Evolutionary conservation across 768 basidiomycete genomes (phyloP), one percentile per base, ranked within the genome.

Genomic region (Leucosporidium yakuticum): DNA sequence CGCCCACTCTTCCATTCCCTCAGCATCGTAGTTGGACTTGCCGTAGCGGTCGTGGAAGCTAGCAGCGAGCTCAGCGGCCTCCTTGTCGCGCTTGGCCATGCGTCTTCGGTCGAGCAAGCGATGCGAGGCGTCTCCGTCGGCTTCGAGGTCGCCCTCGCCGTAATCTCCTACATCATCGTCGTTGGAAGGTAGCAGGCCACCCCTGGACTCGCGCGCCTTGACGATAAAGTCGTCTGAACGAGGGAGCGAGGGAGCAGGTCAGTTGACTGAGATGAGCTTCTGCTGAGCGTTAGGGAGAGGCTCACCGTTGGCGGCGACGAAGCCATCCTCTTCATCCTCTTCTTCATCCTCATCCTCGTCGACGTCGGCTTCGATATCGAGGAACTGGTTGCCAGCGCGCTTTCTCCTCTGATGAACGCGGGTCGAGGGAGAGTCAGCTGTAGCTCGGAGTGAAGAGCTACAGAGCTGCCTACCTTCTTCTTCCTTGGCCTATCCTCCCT

Each of bases 271-370:
- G 39, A 44, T 44, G 39, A 15, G 39, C 39, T 44, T 8, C 6
- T 15, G 1, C 15, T 5, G 19, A 7, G 54, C 1, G 23, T 17
- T 78, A 77, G 15, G 65, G 2, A 14, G 63, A 21, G 1, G 48
- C 47, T n/a, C 4, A 31, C 53, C 75, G 75, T 70, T 62, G 75
- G 79, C 77, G 60, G 77, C 80, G 27, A 76, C 78, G 67, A 76
- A 77, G 57, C 80, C 79, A 49, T 81, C 80, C 44, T 78, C 80
- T 62, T 80, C 80, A 23, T 81, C 89, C 9, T 87, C 91, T 25
- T 95, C 88, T 31, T 97, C 96, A 47, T 96, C 95, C 5, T 97
- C 96, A 25, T 98, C 96, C 36, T 96, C 93, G 73, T 92, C 92
- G 25, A 95, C 94, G 77, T 92, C 91, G 63, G 92, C 93, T 80